Percentiles rank a stretch among this genome's conserved stretches.
These are phyloP conservation scores for Dillenia suffruticosa DNA, from an alignment of 164 flowering plant species.

Conservation along the genomic window DNA sequence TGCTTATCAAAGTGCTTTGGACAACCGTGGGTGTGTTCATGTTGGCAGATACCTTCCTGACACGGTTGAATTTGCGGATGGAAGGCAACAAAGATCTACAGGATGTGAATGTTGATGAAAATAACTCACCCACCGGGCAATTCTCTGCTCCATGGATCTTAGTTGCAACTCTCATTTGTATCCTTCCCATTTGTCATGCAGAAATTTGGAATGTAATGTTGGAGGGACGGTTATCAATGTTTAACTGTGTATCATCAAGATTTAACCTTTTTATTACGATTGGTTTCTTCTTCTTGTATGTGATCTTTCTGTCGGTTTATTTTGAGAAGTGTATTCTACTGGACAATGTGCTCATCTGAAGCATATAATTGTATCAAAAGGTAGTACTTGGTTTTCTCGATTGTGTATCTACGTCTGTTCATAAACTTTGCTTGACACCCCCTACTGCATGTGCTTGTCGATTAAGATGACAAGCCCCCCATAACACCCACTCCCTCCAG, in stretches of 20 bases:
- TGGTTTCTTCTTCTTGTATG: neutral
- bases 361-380: too few species aligned
- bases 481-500: too few species aligned
- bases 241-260: neutral
- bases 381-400: too few species aligned
- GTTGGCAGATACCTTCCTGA: conserved; percentile 64
- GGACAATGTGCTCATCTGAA: neutral
- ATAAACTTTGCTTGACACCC: too few species aligned
- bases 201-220: neutral
- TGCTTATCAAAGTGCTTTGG: neutral
- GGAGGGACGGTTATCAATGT: neutral
- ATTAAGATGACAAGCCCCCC: too few species aligned
- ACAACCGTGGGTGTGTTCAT: conserved; percentile 5
- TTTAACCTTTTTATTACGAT: neutral
- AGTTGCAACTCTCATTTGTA: neutral
- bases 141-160: neutral
- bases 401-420: too few species aligned
- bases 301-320: neutral
- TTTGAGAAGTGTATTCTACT: neutral
- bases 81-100: conserved; percentile 51
- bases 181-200: conserved; percentile 1
- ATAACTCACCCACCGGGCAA: neutral
- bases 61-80: conserved; percentile 62
- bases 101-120: conserved; percentile 55
- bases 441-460: too few species aligned